Conservation (phyloP, 805 yeast genomes). For the Pichia membranifaciens region DNA sequence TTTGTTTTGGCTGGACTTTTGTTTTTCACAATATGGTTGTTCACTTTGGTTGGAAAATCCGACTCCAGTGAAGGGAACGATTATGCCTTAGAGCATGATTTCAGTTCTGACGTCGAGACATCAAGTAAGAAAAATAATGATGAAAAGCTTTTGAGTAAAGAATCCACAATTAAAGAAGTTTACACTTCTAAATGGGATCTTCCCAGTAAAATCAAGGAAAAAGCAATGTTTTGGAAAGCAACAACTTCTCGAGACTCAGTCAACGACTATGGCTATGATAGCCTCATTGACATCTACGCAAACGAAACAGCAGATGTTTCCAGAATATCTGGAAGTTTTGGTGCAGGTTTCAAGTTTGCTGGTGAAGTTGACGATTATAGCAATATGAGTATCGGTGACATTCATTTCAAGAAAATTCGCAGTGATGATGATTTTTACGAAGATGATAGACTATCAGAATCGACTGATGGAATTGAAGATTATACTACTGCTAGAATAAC, state of each 20-base stretch:
- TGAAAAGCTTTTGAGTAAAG: background rate
- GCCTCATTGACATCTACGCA: background rate
- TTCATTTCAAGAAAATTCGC: background rate
- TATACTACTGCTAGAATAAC: background rate
- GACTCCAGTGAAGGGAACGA: background rate
- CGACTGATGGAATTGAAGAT: background rate
- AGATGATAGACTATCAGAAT: background rate
- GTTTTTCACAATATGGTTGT: background rate
- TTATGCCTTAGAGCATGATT: background rate
- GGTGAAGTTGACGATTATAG: too few species aligned
- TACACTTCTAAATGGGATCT: conserved; percentile 1
- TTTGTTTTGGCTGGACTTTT: background rate
- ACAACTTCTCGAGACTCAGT: background rate
- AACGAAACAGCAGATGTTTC: background rate
- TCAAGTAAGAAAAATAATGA: background rate
- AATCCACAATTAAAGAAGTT: background rate
- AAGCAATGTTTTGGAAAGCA: conserved; percentile 4
- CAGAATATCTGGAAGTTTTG: too few species aligned
- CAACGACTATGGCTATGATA: background rate
- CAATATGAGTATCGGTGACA: too few species aligned
- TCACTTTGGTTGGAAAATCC: background rate
- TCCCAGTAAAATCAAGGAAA: background rate
- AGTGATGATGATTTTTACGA: background rate
- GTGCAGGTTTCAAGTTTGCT: too few species aligned
- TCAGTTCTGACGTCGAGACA: too few species aligned